A percentile compares a stretch with the other conserved stretches of the same genome.
Conservation (phyloP, 2,329 filamentous ascomycete genomes). For the Xylariaceae sp. region DNA sequence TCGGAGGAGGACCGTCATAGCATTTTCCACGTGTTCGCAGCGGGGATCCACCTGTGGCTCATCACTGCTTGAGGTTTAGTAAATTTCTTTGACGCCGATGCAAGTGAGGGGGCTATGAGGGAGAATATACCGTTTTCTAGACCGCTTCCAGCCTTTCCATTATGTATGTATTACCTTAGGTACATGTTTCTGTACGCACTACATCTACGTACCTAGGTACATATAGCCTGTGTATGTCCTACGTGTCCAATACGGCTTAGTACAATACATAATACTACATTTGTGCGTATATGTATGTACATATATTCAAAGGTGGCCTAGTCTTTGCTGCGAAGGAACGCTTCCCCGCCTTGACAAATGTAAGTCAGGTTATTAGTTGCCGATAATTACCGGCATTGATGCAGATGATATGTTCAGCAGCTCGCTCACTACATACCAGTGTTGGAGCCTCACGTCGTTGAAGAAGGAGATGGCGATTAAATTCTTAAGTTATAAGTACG, state of each 20-base stretch:
- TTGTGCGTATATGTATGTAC: too few relatives aligned
- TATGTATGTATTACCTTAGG: too few relatives aligned
- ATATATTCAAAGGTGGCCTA: neutral
- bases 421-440: too few relatives aligned
- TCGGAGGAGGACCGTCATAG: neutral
- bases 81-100: neutral
- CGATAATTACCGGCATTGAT: neutral
- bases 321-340: neutral
- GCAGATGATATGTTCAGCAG: neutral
- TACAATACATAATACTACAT: too few relatives aligned
- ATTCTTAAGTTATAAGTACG: too few relatives aligned
- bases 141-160: neutral
- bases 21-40: neutral
- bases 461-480: too few relatives aligned
- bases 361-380: neutral
- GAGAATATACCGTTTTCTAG: neutral
- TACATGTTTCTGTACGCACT: too few relatives aligned
- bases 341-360: neutral
- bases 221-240: neutral
- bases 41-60: neutral
- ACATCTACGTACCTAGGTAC: neutral
- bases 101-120: neutral
- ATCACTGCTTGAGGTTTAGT: neutral
- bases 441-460: neutral
- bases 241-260: too few relatives aligned